These are phyloP conservation scores for Annona cherimola DNA, from an alignment of 164 flowering plant genomes.

Conservation along the genomic window DNA sequence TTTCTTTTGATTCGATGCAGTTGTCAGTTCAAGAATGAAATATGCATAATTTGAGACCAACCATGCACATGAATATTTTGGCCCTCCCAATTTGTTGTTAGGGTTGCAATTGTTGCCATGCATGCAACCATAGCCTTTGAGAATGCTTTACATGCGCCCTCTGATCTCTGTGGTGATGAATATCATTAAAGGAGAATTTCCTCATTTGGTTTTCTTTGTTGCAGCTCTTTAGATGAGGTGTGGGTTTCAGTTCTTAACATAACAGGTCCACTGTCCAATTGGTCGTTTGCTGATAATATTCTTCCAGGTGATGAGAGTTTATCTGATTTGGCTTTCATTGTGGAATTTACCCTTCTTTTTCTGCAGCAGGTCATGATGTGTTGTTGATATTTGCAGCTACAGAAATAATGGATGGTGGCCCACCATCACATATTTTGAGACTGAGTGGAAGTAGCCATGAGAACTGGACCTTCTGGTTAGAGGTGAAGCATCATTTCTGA, in stretches of 20 bases:
- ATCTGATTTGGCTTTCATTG: constrained; percentile 1
- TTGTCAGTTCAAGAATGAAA: background rate
- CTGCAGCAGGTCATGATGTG: background rate
- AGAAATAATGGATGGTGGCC: constrained; percentile 53
- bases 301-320: constrained; percentile 54
- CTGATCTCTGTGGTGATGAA: background rate
- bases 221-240: constrained; percentile 82
- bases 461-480: constrained; percentile 95
- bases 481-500: constrained; percentile 42
- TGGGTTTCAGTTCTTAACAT: constrained; percentile 95
- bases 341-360: background rate
- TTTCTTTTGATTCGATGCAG: background rate
- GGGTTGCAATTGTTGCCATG: background rate
- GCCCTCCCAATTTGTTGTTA: background rate
- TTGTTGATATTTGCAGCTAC: constrained; percentile 49
- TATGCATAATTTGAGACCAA: background rate
- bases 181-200: background rate
- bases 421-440: constrained; percentile 78
- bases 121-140: background rate
- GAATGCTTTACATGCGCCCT: background rate
- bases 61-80: background rate
- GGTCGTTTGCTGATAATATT: constrained; percentile 79
- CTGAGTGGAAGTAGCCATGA: constrained; percentile 67
- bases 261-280: constrained; percentile 84
- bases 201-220: constrained; percentile 6